These are phyloP conservation scores for Mucor plumbeus DNA, from an alignment of 371 early-diverging fungal species.

Conservation along the genomic window DNA sequence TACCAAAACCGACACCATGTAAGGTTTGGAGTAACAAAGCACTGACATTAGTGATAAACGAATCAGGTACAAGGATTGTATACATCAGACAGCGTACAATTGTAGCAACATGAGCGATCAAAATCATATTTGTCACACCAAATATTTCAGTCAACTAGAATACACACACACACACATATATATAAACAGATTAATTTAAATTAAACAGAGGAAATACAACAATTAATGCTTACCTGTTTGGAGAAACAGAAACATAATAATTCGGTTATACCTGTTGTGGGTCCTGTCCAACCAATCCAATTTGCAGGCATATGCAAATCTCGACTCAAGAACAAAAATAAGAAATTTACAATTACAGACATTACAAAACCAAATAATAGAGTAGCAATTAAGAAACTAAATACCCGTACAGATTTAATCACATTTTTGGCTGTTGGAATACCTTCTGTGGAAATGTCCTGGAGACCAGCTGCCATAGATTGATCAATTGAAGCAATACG, in stretches of 20 bases:
- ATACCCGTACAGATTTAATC: constrained; percentile 32
- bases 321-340: constrained; percentile 43
- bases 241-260: constrained; percentile 34
- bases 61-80: constrained; percentile 39
- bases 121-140: constrained; percentile 49
- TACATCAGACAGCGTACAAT: constrained; percentile 45
- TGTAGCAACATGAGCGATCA: constrained; percentile 46
- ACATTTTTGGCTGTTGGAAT: constrained; percentile 30
- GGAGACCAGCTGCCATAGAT: constrained; percentile 18
- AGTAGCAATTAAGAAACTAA: constrained; percentile 40
- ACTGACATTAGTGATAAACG: constrained; percentile 35
- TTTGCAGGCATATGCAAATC: constrained; percentile 46
- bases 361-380: constrained; percentile 45
- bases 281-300: constrained; percentile 53
- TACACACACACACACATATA: no score
- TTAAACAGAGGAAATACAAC: not conserved
- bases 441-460: constrained; percentile 18
- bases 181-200: not conserved
- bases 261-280: constrained; percentile 35
- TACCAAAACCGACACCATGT: constrained; percentile 44
- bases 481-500: constrained; percentile 45
- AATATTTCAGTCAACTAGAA: constrained; percentile 42
- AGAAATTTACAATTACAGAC: constrained; percentile 48
- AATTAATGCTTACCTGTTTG: constrained; percentile 34
- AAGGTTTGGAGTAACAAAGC: constrained; percentile 47